These are phyloP conservation scores for Ceratocystis cacaofunesta DNA, from an alignment of 2,329 filamentous ascomycete species.

Conservation along the genomic window DNA sequence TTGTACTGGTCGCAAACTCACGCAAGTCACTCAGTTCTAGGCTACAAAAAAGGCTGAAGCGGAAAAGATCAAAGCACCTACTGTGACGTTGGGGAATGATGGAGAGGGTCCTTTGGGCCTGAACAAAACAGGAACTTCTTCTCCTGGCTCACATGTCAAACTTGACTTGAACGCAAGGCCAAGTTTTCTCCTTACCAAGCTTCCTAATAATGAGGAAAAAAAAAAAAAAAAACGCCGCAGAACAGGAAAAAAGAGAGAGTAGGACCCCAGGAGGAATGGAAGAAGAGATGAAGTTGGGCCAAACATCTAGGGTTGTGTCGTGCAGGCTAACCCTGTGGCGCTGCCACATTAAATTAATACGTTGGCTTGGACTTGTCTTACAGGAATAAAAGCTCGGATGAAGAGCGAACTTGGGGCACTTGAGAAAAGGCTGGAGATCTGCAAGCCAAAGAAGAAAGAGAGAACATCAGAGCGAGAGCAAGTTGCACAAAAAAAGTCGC, in stretches of 20 bases:
- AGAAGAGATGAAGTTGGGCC: slow-evolving; percentile 1
- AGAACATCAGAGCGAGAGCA: not conserved
- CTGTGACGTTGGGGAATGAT: not conserved
- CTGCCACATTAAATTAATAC: not conserved
- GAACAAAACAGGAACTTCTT: not conserved
- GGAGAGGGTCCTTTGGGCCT: not conserved
- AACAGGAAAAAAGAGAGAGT: not conserved
- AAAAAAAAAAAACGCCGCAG: no score
- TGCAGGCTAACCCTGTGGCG: not conserved
- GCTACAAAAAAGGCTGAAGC: not conserved
- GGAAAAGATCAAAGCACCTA: not conserved
- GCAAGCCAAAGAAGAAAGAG: not conserved
- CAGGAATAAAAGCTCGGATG: not conserved
- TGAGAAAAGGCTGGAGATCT: not conserved
- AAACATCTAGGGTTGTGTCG: not conserved
- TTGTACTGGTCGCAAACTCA: not conserved
- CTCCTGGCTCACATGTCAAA: not conserved
- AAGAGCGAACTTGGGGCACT: not conserved
- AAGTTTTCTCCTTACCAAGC: no score
- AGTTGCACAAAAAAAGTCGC: not conserved
- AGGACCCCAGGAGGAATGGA: not conserved
- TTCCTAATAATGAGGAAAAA: no score
- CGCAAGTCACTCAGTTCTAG: not conserved
- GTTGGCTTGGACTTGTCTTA: not conserved
- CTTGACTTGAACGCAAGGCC: not conserved